Evolutionary conservation across 345 rosid genomes (phyloP), one percentile per base, ranked within the genome.

Genomic region (Eucalyptus sp.): DNA sequence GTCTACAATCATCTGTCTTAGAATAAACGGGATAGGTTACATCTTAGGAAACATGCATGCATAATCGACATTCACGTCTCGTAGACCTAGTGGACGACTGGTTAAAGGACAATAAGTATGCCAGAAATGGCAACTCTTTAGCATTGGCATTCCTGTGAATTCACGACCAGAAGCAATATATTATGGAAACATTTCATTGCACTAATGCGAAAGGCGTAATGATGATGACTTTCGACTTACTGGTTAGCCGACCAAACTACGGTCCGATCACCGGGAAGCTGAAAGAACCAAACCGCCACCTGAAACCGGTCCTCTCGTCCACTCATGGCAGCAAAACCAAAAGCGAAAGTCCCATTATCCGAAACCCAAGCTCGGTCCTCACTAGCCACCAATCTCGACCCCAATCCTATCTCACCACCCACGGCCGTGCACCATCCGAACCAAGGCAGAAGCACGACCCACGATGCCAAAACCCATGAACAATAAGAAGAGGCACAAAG

Each of bases 231-330:
- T 43, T 17, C 17, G 37, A 58, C 50, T 43, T 91, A 96, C 99
- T 97, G 93, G 33, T 95, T 96, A 68, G 98, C 92, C 11, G 98
- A 97, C 99, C 99, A 97, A 51, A 97, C 96, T 5, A 93, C 49
- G 46, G 95, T 95, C 88, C 93, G 93, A 88, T 97, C 99, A 22
- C 98, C 97, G 14, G 98, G 99, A 90, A 96, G 96, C 88, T 93
- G 92, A 8, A 93, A 91, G 88, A 96, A 95, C 99, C 99, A 97
- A 88, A 96, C 94, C 29, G 94, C 96, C 12, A 96, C 56, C 76
- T 91, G 93, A 91, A 94, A 94, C 24, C 85, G 91, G 89, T 92
- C 93, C 48, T 87, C 46, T 58, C 86, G 84, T 88, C 91, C 14
- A 88, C 89, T 58, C 87, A 90, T 44, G 11, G 44, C 56, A 64